Evolutionary conservation across 1,284 basidiomycete genomes (phyloP), one percentile per base, ranked within the genome.

Genomic region (Fomes fomentarius): DNA sequence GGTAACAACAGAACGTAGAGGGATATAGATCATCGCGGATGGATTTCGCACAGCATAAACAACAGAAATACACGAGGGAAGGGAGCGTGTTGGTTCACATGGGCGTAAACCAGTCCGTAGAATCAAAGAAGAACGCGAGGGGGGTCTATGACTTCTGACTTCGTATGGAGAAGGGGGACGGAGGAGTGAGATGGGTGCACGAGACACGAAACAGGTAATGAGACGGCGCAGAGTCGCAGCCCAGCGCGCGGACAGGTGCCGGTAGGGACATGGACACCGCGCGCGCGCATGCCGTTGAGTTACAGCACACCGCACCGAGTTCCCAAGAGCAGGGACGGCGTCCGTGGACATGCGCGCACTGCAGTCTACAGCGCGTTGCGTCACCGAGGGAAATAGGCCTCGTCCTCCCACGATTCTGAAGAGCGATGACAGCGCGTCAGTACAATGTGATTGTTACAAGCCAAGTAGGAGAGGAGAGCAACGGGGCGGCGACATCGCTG

Each of bases 341-440:
- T 40, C 39, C 39, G 8, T 9, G 24, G 39, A 25, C 39, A 14
- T 40, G 21, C 39, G 39, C 39, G 17, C 28, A 30, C 7, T 12
- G 28, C 12, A n/a, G n/a, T n/a, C 10, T 22, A 25, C 39, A 15
- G 34, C 30, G 34, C 28, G 24, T 11, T 14, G 22, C n/a, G 52
- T 60, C 48, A 66, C 59, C 62, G 61, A 30, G 64, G 64, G 54
- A 63, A 66, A 56, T 66, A 66, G 46, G 62, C 54, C 30, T 65
- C 62, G 50, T 66, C 64, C 46, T 66, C 64, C 62, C 62, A 66
- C 40, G 61, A 58, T 26, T 64, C 64, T 66, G 58, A 34, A 44
- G 46, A 48, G 48, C 33, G 3, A 30, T 22, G 35, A 31, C 31
- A 40, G 33, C 31, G 35, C 10, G 35, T 39, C 39, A 50, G 40